Conservation (phyloP, 2,329 filamentous ascomycete species). For the Fusarium clavum region DNA sequence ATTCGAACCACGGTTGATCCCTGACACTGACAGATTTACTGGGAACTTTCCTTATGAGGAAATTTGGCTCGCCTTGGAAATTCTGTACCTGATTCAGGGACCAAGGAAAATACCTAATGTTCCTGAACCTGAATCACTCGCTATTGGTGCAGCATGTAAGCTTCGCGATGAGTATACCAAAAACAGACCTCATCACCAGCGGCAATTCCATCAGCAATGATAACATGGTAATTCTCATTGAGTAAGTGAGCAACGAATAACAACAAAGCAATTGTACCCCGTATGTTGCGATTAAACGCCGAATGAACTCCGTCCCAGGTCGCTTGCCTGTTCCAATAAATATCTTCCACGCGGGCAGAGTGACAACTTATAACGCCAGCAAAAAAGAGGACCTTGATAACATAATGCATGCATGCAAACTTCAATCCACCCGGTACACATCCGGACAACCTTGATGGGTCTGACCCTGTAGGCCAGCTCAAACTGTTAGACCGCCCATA, state of each 20-base stretch:
- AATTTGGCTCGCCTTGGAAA: neutral
- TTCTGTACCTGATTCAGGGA: neutral
- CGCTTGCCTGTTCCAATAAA: neutral
- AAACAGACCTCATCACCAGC: neutral
- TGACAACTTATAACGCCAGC: neutral
- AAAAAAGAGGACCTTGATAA: neutral
- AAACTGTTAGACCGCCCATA: neutral
- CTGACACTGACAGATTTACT: constrained; percentile 1
- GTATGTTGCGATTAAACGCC: neutral
- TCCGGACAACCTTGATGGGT: constrained; percentile 39
- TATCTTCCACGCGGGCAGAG: neutral
- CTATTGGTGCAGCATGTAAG: neutral
- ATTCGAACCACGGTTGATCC: neutral
- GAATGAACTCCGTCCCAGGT: neutral
- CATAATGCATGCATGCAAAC: neutral
- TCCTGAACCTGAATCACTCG: neutral
- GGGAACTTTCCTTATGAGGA: neutral
- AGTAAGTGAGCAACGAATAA: neutral
- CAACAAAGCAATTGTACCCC: neutral
- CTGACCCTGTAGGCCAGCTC: neutral
- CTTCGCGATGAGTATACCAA: neutral
- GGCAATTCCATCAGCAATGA: neutral
- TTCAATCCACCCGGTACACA: neutral
- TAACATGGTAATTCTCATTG: neutral
- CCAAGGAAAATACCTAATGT: neutral